Evolutionary conservation across 2,329 filamentous ascomycete genomes (phyloP).

Genomic region (Thielaviopsis populi): DNA sequence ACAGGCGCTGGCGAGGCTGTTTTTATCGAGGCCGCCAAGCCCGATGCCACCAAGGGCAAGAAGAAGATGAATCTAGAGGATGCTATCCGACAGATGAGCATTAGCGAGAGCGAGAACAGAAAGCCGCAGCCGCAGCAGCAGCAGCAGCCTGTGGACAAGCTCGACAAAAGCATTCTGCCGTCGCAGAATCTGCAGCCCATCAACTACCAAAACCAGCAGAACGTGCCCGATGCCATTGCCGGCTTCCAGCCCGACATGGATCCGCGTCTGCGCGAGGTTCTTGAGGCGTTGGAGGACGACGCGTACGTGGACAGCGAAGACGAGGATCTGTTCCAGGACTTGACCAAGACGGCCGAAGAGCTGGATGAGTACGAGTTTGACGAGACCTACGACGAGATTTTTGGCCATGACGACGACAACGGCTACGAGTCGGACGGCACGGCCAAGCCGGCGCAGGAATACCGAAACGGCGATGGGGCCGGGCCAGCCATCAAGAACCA

Average conservation of each 20-base stretch:
- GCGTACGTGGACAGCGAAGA: conserved; percentile 77
- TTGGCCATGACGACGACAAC: conserved; percentile 50
- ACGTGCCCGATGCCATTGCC: conserved; percentile 77
- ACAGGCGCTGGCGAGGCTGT: conserved; percentile 52
- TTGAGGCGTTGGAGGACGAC: conserved; percentile 91
- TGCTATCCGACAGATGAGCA: conserved; percentile 50
- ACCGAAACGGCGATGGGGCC: conserved; percentile 28
- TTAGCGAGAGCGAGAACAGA: conserved; percentile 29
- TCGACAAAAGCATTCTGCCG: conserved; percentile 62
- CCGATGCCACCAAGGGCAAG: conserved; percentile 48
- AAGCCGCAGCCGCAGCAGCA: conserved; percentile 29
- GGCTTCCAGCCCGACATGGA: conserved; percentile 99
- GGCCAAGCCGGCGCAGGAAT: conserved; percentile 54
- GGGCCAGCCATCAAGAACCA: conserved; percentile 8
- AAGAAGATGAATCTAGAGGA: conserved; percentile 70
- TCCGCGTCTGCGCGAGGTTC: conserved; percentile 70
- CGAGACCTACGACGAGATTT: conserved; percentile 37
- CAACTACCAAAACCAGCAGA: conserved; percentile 85
- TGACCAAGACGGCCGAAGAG: conserved; percentile 57
- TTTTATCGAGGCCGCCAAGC: conserved; percentile 60
- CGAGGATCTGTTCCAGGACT: conserved; percentile 67
- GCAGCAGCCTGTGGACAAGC: conserved; percentile 36
- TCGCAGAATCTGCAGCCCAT: conserved; percentile 62
- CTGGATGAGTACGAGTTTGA: conserved; percentile 71
- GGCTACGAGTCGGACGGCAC: conserved; percentile 95